Evolutionary conservation across 2,329 filamentous ascomycete genomes (phyloP).

Genomic region (Neopestalotiopsis clavispora): DNA sequence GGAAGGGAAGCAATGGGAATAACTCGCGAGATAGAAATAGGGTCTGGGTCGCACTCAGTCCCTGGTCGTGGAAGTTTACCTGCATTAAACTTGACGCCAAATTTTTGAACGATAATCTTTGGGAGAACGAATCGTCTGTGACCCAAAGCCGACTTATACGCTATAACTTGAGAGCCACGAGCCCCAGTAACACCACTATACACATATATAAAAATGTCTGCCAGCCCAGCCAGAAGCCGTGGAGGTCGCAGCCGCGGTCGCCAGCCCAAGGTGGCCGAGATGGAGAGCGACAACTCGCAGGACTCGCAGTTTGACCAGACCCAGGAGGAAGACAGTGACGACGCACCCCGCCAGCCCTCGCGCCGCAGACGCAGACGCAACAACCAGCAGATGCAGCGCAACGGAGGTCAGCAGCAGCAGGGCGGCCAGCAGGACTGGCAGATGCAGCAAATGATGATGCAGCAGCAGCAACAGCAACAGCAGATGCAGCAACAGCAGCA

Average conservation of each 20-base stretch:
- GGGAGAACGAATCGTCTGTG: background rate
- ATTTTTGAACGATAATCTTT: background rate
- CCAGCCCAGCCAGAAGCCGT: conserved; percentile 13
- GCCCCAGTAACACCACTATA: too few relatives aligned
- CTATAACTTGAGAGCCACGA: too few relatives aligned
- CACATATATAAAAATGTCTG: conserved; percentile 7
- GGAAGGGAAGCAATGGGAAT: background rate
- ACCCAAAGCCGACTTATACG: background rate
- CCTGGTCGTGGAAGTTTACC: background rate
- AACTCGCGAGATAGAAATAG: conserved; percentile 1
- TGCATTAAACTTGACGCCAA: background rate
- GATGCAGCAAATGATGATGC: conserved; percentile 7
- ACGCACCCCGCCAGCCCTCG: conserved; percentile 25
- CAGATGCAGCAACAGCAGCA: conserved; percentile 18
- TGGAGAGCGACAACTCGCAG: conserved; percentile 18
- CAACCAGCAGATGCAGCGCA: conserved; percentile 2
- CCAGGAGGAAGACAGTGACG: conserved; percentile 30
- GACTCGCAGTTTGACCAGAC: conserved; percentile 27
- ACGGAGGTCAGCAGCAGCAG: background rate
- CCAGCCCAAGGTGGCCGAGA: conserved; percentile 5
- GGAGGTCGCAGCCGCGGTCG: conserved; percentile 5
- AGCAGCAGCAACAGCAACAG: conserved; percentile 13
- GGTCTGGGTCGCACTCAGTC: background rate
- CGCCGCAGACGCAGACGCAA: conserved; percentile 24
- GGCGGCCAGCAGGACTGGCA: conserved; percentile 1